Conservation (phyloP, 176 grass and related monocot species). For the Aegilops umbellulata region DNA sequence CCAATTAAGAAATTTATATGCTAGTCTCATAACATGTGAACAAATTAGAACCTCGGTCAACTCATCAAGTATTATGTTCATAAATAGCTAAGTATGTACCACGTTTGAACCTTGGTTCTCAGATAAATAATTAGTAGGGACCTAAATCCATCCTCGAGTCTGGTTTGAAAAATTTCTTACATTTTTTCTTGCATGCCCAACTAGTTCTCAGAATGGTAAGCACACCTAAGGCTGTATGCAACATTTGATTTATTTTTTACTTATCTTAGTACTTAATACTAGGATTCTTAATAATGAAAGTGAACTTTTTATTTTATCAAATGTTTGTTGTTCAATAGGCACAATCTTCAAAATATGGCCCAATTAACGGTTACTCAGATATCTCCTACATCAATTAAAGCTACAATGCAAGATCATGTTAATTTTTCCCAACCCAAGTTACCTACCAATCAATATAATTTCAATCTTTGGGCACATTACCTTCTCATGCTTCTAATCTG, state of each 20-base stretch:
- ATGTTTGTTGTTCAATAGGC: slow-evolving; percentile 45
- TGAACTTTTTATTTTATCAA: slow-evolving; percentile 25
- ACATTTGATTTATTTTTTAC: neutral
- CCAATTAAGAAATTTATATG: too few relatives aligned
- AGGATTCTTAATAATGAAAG: neutral
- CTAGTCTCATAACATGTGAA: too few relatives aligned
- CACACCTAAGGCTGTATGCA: slow-evolving; percentile 67
- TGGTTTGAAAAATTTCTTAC: too few relatives aligned
- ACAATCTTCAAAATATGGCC: slow-evolving; percentile 37
- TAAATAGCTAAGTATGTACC: too few relatives aligned
- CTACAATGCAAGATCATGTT: slow-evolving; percentile 33
- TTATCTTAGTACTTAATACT: neutral
- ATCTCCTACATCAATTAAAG: slow-evolving; percentile 38
- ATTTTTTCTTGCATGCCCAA: slow-evolving; percentile 56
- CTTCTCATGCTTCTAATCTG: slow-evolving; percentile 28
- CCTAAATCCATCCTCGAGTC: too few relatives aligned
- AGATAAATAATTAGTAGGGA: too few relatives aligned
- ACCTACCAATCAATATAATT: slow-evolving; percentile 39
- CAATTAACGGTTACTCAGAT: slow-evolving; percentile 29
- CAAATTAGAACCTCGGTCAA: too few relatives aligned
- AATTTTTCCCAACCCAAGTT: slow-evolving; percentile 36
- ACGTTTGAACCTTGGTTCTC: too few relatives aligned
- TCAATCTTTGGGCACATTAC: slow-evolving; percentile 45
- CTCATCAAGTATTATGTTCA: too few relatives aligned
- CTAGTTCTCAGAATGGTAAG: slow-evolving; percentile 96